Evolutionary conservation across 768 basidiomycete species (phyloP).

Genomic region (Tulasnella sp.): DNA sequence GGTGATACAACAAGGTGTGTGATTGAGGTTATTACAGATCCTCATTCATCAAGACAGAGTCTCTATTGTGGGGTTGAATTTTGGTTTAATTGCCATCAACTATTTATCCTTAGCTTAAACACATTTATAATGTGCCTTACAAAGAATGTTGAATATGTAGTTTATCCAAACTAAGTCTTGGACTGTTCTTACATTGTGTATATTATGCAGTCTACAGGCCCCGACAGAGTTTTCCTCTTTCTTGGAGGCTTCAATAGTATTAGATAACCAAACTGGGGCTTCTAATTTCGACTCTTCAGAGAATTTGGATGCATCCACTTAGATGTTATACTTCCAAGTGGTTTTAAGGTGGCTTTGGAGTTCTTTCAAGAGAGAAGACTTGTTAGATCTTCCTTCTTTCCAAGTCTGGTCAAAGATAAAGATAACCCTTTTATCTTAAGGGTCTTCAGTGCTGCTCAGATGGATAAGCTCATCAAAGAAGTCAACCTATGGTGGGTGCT

Average conservation of each 20-base stretch:
- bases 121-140: neutral
- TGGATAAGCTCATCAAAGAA: neutral
- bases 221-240: neutral
- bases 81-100: neutral
- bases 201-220: neutral
- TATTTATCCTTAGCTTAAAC: neutral
- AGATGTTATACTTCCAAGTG: neutral
- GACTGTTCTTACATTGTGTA: neutral
- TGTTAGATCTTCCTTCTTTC: no score
- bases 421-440: neutral
- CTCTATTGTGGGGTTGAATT: neutral
- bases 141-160: neutral
- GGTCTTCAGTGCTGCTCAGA: neutral
- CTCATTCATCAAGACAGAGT: neutral
- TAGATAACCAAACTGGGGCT: neutral
- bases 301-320: neutral
- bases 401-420: neutral
- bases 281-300: neutral
- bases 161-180: neutral
- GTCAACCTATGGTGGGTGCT: neutral
- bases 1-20: neutral
- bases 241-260: neutral
- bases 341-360: neutral
- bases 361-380: neutral
- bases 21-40: neutral